Evolutionary conservation across 1,139 yeast species (phyloP).

Genomic region (Taphrina flavorubra): DNA sequence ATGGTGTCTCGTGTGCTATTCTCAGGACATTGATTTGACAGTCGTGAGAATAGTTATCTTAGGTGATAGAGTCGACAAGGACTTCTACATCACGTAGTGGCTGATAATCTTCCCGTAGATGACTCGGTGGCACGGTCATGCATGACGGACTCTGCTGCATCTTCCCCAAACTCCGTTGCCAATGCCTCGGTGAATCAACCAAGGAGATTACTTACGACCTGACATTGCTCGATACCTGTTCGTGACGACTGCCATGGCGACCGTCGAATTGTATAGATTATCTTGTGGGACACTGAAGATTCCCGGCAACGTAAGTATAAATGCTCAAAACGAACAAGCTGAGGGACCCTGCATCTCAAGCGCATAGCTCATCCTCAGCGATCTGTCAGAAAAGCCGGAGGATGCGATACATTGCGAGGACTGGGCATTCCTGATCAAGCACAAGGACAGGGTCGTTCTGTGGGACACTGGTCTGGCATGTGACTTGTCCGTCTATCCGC

Average conservation of each 20-base stretch:
- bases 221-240: too few relatives aligned
- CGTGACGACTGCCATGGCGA: neutral
- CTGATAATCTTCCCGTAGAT: neutral
- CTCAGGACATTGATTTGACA: too few relatives aligned
- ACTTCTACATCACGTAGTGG: neutral
- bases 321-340: neutral
- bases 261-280: slow-evolving; percentile 8
- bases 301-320: slow-evolving; percentile 7
- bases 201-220: too few relatives aligned
- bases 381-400: slow-evolving; percentile 6
- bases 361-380: slow-evolving; percentile 12
- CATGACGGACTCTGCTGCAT: neutral
- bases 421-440: slow-evolving; percentile 33
- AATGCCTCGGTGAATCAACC: too few relatives aligned
- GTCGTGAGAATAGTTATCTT: too few relatives aligned
- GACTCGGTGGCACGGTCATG: slow-evolving; percentile 1
- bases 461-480: slow-evolving; percentile 27
- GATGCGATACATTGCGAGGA: slow-evolving; percentile 17
- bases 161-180: too few relatives aligned
- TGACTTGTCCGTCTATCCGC: slow-evolving; percentile 24
- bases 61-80: too few relatives aligned
- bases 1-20: too few relatives aligned
- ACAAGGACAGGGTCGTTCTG: slow-evolving; percentile 9
- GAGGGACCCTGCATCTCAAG: neutral
- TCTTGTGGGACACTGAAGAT: slow-evolving; percentile 17